Conservation (phyloP, 1,139 yeast species). For the Magnusiomyces fungicola region DNA sequence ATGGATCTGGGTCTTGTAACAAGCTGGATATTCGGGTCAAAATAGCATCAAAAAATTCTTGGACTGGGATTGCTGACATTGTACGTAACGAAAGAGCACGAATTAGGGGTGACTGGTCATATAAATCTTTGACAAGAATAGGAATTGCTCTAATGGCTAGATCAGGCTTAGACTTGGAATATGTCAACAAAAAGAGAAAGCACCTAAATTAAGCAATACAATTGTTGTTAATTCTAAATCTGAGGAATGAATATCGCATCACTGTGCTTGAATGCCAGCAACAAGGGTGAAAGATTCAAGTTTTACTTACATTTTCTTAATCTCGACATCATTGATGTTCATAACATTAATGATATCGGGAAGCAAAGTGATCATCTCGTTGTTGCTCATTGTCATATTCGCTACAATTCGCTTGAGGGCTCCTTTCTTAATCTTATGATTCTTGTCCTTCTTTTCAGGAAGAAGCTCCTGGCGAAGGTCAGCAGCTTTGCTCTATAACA, state of each 20-base stretch:
- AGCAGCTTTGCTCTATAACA: conserved; percentile 37
- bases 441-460: conserved; percentile 46
- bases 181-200: conserved; percentile 47
- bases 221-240: too few species aligned
- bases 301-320: conserved; percentile 50
- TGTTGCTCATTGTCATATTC: conserved; percentile 74
- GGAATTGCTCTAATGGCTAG: conserved; percentile 53
- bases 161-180: conserved; percentile 53
- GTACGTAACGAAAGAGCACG: conserved; percentile 59
- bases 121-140: conserved; percentile 46
- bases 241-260: too few species aligned
- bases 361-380: conserved; percentile 61
- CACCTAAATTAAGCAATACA: conserved; percentile 35
- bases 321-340: conserved; percentile 59
- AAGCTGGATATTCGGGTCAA: conserved; percentile 34
- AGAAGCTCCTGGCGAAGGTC: conserved; percentile 53
- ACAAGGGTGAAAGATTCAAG: too few species aligned
- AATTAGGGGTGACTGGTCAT: conserved; percentile 36
- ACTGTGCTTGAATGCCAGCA: too few species aligned
- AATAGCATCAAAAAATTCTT: conserved; percentile 45
- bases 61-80: conserved; percentile 49
- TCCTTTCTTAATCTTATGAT: conserved; percentile 42
- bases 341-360: conserved; percentile 61
- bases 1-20: conserved; percentile 48
- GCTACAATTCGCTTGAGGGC: conserved; percentile 74